Evolutionary conservation across 495 filamentous ascomycete genomes (phyloP).

Genomic region (Xeromyces bisporus): DNA sequence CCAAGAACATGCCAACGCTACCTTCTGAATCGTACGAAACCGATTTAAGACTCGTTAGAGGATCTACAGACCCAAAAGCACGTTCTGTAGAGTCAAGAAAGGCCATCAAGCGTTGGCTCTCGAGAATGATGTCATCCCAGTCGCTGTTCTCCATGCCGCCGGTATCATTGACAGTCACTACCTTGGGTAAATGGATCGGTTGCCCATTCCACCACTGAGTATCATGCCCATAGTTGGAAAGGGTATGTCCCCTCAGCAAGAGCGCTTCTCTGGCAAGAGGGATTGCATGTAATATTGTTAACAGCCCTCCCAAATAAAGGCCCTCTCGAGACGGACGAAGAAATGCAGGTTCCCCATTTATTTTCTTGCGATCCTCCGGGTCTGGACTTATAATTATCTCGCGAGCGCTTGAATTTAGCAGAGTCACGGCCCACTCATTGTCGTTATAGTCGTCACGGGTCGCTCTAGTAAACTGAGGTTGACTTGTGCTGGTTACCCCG

Average conservation of each 20-base stretch:
- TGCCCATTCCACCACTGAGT: constrained; percentile 77
- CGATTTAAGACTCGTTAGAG: constrained; percentile 28
- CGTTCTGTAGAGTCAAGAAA: constrained; percentile 66
- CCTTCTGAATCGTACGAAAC: constrained; percentile 23
- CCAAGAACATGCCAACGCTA: constrained; percentile 17
- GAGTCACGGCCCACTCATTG: constrained; percentile 62
- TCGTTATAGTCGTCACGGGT: constrained; percentile 55
- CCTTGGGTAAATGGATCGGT: constrained; percentile 38
- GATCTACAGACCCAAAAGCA: constrained; percentile 64
- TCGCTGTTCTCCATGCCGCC: constrained; percentile 18
- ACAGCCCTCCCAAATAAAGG: constrained; percentile 45
- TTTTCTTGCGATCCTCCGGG: constrained; percentile 42
- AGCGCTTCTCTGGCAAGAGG: constrained; percentile 65
- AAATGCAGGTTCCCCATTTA: constrained; percentile 46
- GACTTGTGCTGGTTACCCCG: constrained; percentile 31
- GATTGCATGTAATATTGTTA: constrained; percentile 73
- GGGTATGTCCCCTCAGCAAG: constrained; percentile 32
- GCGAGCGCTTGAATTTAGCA: constrained; percentile 32
- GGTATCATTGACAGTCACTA: constrained; percentile 34
- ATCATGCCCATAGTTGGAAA: constrained; percentile 49
- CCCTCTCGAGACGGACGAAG: constrained; percentile 44
- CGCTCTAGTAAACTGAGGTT: constrained; percentile 51
- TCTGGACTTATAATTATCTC: constrained; percentile 46
- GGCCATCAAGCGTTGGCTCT: constrained; percentile 62
- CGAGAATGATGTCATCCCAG: constrained; percentile 32